Conservation (phyloP, 192 early-diverging fungal genomes). For the Coemansia sp. region DNA sequence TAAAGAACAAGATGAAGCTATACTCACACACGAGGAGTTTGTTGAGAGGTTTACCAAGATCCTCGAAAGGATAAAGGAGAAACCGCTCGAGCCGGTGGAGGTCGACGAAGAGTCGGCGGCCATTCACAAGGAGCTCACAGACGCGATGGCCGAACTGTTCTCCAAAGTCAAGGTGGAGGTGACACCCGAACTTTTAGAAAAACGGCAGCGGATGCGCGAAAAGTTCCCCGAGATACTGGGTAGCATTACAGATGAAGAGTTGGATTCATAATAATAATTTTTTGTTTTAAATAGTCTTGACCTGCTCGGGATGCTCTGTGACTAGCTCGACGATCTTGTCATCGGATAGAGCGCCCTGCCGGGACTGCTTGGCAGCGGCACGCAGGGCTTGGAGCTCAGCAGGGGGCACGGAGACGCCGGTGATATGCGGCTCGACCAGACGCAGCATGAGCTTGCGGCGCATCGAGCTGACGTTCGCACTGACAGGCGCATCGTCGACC, state of each 20-base stretch:
- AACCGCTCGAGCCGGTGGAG: neutral
- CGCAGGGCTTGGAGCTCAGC: conserved; percentile 28
- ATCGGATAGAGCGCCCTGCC: conserved; percentile 18
- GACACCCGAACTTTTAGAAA: conserved; percentile 29
- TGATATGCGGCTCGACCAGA: conserved; percentile 31
- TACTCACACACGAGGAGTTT: too few species aligned
- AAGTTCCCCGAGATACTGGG: conserved; percentile 35
- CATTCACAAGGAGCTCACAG: conserved; percentile 18
- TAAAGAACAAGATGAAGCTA: too few species aligned
- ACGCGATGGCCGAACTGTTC: conserved; percentile 13
- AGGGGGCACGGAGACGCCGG: conserved; percentile 15
- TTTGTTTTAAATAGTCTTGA: conserved; percentile 15
- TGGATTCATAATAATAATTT: conserved; percentile 10
- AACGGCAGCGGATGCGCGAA: conserved; percentile 17
- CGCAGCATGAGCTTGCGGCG: conserved; percentile 44
- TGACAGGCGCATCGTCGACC: conserved; percentile 47
- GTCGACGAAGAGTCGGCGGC: neutral
- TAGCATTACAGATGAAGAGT: conserved; percentile 25
- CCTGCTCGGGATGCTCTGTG: conserved; percentile 40
- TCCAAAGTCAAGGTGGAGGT: conserved; percentile 12
- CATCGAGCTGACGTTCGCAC: conserved; percentile 52
- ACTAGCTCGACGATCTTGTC: conserved; percentile 33
- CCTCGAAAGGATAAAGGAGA: neutral
- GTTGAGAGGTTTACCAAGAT: too few species aligned
- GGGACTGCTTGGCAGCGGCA: conserved; percentile 8